Evolutionary conservation across 2,329 filamentous ascomycete species (phyloP).

Genomic region (Cadophora gregata): DNA sequence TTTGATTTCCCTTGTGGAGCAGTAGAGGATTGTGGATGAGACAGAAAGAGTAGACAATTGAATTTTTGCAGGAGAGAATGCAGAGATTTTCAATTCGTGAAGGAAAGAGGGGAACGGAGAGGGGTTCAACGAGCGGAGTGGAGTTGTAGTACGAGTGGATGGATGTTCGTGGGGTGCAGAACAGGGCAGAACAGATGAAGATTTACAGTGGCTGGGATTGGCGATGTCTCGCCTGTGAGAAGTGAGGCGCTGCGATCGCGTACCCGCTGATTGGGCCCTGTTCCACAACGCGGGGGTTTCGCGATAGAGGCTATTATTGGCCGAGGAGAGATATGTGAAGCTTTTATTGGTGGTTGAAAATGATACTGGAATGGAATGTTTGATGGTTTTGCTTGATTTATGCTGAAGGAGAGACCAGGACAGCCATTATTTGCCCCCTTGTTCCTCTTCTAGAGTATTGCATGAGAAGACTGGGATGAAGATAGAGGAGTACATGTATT

Average conservation of each 20-base stretch:
- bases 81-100: constrained; percentile 3
- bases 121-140: constrained; percentile 7
- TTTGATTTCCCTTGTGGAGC: background rate
- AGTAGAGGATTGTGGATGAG: background rate
- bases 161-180: constrained; percentile 5
- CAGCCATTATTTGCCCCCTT: too few species aligned
- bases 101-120: background rate
- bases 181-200: background rate
- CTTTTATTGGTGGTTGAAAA: background rate
- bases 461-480: too few species aligned
- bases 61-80: background rate
- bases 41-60: background rate
- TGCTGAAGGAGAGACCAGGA: too few species aligned
- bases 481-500: too few species aligned
- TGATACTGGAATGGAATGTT: too few species aligned
- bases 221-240: background rate
- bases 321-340: background rate
- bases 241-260: background rate
- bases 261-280: constrained; percentile 6
- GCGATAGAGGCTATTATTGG: constrained; percentile 16
- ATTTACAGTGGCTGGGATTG: background rate
- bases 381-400: too few species aligned
- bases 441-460: too few species aligned
- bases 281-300: constrained; percentile 27
- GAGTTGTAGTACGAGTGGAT: background rate